A percentile compares a stretch with the other conserved stretches of the same genome.
Evolutionary conservation across 169 alveolate species (phyloP).

Genomic region (Amoebophrya sp.): DNA sequence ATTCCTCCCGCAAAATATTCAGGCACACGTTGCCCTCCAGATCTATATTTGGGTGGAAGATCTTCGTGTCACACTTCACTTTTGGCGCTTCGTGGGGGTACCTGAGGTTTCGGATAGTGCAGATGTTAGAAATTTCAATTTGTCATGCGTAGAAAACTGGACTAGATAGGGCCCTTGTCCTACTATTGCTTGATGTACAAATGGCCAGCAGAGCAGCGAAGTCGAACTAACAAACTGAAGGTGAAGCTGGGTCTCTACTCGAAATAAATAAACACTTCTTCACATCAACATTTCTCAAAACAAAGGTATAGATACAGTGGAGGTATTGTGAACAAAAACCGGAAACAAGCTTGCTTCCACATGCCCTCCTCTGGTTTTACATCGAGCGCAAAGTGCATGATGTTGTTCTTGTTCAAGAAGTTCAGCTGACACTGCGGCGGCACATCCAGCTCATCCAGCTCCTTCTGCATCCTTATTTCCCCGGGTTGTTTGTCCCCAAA

Average conservation of each 20-base stretch:
- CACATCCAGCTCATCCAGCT: not conserved
- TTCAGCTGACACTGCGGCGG: not conserved
- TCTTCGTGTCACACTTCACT: slow-evolving; percentile 51
- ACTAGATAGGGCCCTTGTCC: too few species aligned
- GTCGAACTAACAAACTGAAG: too few species aligned
- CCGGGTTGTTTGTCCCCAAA: not conserved
- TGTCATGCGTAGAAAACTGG: too few species aligned
- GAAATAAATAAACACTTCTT: too few species aligned
- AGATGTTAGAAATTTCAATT: too few species aligned
- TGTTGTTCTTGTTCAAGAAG: not conserved
- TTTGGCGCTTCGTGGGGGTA: slow-evolving; percentile 56
- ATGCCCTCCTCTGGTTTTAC: not conserved
- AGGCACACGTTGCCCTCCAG: slow-evolving; percentile 81
- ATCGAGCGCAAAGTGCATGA: not conserved
- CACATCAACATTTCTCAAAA: too few species aligned
- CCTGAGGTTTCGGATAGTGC: too few species aligned
- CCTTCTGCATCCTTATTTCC: not conserved
- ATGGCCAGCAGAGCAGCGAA: too few species aligned
- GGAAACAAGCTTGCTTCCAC: not conserved
- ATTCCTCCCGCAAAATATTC: slow-evolving; percentile 80
- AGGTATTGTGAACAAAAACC: not conserved
- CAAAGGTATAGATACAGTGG: not conserved
- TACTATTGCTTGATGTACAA: too few species aligned
- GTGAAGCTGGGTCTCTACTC: too few species aligned
- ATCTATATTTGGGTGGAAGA: slow-evolving; percentile 84